Evolutionary conservation across 2,329 filamentous ascomycete species (phyloP).

Genomic region (Emergomyces pasteurianus): DNA sequence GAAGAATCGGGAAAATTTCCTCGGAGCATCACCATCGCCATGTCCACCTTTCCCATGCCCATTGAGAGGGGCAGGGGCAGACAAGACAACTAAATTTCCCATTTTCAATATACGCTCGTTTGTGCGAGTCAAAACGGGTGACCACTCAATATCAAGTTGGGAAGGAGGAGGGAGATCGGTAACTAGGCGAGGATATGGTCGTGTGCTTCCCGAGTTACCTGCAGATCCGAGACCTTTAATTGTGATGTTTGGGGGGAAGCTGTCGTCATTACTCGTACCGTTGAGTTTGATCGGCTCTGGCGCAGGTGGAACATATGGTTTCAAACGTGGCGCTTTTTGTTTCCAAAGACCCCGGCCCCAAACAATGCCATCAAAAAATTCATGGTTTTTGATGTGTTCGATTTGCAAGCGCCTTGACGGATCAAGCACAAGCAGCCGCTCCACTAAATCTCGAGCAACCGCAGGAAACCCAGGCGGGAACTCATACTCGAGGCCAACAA

Average conservation of each 20-base stretch:
- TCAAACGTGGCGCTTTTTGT: conserved; percentile 74
- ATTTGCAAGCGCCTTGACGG: conserved; percentile 73
- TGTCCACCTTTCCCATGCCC: conserved; percentile 55
- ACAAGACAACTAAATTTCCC: conserved; percentile 77
- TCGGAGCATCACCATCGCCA: conserved; percentile 55
- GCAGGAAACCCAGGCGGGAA: conserved; percentile 82
- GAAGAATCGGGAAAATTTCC: conserved; percentile 89
- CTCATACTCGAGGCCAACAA: conserved; percentile 84
- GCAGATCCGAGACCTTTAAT: conserved; percentile 24
- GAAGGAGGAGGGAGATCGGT: conserved; percentile 94
- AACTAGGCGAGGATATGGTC: conserved; percentile 68
- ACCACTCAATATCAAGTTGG: conserved; percentile 97
- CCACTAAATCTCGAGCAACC: conserved; percentile 76
- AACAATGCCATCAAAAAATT: conserved; percentile 78
- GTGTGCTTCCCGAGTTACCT: conserved; percentile 36
- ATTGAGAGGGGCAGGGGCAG: conserved; percentile 63
- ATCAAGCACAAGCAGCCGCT: conserved; percentile 80
- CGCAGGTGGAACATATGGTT: conserved; percentile 65
- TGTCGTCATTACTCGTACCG: conserved; percentile 28
- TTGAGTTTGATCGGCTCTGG: conserved; percentile 71
- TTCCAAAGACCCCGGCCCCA: conserved; percentile 85
- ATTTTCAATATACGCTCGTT: conserved; percentile 93
- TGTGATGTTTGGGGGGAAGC: conserved; percentile 31
- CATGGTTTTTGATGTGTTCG: conserved; percentile 92
- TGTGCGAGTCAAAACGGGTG: conserved; percentile 75